These are phyloP conservation scores for Seiridium unicorne DNA, from an alignment of 2,329 filamentous ascomycete species.

Conservation along the genomic window DNA sequence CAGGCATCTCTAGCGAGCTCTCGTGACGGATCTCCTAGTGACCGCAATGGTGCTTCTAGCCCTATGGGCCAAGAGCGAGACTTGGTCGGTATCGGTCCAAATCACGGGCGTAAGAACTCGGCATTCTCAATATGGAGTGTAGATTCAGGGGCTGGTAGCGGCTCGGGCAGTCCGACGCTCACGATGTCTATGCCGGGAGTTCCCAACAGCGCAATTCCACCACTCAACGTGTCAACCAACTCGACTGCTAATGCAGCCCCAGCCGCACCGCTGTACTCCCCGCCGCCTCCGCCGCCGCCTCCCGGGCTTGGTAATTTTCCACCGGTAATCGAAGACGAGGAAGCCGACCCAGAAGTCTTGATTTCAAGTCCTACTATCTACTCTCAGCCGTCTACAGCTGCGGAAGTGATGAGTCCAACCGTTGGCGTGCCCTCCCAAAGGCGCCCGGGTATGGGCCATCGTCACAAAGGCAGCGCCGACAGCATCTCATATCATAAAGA, in stretches of 20 bases:
- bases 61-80: conserved; percentile 34
- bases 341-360: conserved; percentile 14
- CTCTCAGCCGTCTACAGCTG: conserved; percentile 13
- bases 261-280: conserved; percentile 19
- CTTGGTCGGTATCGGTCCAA: conserved; percentile 10
- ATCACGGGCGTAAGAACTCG: conserved; percentile 48
- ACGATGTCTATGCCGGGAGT: conserved; percentile 37
- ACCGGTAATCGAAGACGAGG: conserved; percentile 39
- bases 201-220: conserved; percentile 16
- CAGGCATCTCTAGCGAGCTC: conserved; percentile 69
- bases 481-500: conserved; percentile 69
- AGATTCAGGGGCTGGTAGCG: conserved; percentile 46
- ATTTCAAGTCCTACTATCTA: conserved; percentile 20
- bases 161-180: conserved; percentile 49
- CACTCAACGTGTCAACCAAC: conserved; percentile 17
- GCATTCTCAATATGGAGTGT: conserved; percentile 47
- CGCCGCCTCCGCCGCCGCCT: conserved; percentile 17
- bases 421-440: conserved; percentile 20
- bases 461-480: conserved; percentile 54
- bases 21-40: conserved; percentile 32
- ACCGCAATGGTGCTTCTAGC: conserved; percentile 44
- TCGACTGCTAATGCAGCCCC: conserved; percentile 12
- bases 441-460: conserved; percentile 33
- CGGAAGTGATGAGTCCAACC: conserved; percentile 14
- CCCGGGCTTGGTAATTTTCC: conserved; percentile 19